Evolutionary conservation across 2,329 filamentous ascomycete genomes (phyloP), one percentile per base, ranked within the genome.

Genomic region (Lachnum nothofagi): DNA sequence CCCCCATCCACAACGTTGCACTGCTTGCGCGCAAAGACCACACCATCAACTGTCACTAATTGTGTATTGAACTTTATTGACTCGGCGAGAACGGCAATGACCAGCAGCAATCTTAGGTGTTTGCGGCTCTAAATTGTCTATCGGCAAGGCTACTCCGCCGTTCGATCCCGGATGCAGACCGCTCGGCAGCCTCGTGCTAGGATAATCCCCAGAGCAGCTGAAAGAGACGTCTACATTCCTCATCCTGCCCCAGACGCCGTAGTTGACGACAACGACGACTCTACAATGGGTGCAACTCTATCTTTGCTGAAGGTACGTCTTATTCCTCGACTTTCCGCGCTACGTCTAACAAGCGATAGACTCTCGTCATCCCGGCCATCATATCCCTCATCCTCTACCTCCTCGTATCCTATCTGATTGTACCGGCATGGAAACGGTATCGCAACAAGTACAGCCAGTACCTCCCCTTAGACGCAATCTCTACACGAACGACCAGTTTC

Each of bases 381-480:
- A 82, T 89, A 62, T 86, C 86, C 39, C 74, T 89, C 41, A 67
- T 78, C 53, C 70, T 88, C 57, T 91, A 87, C 67, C 67, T 89
- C 59, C 49, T 82, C 49, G 69, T 83, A 48, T 83, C 80, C 48
- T 86, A 82, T 65, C 69, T 83, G 59, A 61, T 88, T 52, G 63
- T 87, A 22, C 86, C 86, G 2, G 63, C 85, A 51, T 86, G 85
- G 78, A 82, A 80, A 41, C 78, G 76, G 48, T 86, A 88, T 67
- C 82, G 79, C 55, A 77, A 76, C 58, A 80, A 85, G 52, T 89
- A 89, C 66, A 78, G 80, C 62, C 82, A 87, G 52, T 90, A 90
- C 63, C 78, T 89, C 1, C 85, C 85, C 0, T 69, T 89, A 55
- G 77, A 85, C 53, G 72, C 75, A 25, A 79, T 86, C 52, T 78